Conservation (phyloP, 2,329 filamentous ascomycete genomes). For the Lachnellula arida region DNA sequence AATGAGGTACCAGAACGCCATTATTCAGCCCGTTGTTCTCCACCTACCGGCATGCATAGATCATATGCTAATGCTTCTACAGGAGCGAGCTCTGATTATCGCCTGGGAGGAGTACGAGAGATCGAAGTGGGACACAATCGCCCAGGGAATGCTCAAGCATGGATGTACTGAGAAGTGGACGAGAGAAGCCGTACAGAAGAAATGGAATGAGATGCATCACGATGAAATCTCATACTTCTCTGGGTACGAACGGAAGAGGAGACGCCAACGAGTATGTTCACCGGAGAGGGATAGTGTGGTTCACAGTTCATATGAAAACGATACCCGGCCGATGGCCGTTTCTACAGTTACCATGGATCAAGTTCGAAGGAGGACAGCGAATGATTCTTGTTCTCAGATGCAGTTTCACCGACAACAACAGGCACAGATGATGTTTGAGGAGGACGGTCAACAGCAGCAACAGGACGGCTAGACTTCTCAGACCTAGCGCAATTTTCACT, state of each 20-base stretch:
- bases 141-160: conserved; percentile 31
- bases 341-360: conserved; percentile 16
- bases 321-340: background rate
- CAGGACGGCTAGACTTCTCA: background rate
- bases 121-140: conserved; percentile 30
- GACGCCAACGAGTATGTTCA: conserved; percentile 6
- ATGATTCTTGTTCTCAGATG: conserved; percentile 13
- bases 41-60: conserved; percentile 5
- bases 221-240: background rate
- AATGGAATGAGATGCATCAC: conserved; percentile 30
- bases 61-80: conserved; percentile 7
- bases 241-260: conserved; percentile 5
- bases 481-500: background rate
- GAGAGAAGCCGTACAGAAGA: conserved; percentile 31
- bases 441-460: conserved; percentile 2
- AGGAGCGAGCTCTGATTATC: conserved; percentile 31
- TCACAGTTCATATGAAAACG: background rate
- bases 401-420: conserved; percentile 16
- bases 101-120: conserved; percentile 31
- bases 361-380: conserved; percentile 12
- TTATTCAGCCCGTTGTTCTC: conserved; percentile 12
- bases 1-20: conserved; percentile 14
- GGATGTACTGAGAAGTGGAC: conserved; percentile 32
- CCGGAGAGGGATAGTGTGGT: conserved; percentile 3
- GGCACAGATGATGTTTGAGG: conserved; percentile 12